Evolutionary conservation across 2,329 filamentous ascomycete species (phyloP).

Genomic region (Penicillium sp.): DNA sequence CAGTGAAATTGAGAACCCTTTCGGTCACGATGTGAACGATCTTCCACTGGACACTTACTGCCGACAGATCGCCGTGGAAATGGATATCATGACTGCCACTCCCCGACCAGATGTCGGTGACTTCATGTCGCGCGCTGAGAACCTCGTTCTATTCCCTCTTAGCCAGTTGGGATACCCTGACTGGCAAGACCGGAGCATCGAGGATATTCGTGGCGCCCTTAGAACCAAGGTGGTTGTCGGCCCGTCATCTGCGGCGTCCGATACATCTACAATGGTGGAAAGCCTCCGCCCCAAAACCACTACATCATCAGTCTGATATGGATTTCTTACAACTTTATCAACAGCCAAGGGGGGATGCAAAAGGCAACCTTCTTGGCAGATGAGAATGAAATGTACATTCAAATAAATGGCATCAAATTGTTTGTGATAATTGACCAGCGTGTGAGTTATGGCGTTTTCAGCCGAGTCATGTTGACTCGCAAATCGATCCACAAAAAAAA

Average conservation of each 20-base stretch:
- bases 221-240: constrained; percentile 34
- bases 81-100: constrained; percentile 67
- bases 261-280: constrained; percentile 24
- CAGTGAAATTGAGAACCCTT: constrained; percentile 80
- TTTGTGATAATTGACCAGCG: constrained; percentile 18
- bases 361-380: constrained; percentile 21
- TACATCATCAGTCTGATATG: constrained; percentile 1
- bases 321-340: neutral
- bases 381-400: constrained; percentile 4
- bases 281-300: constrained; percentile 12
- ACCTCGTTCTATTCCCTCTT: constrained; percentile 38
- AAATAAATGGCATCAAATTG: constrained; percentile 14
- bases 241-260: constrained; percentile 15
- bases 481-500: constrained; percentile 5
- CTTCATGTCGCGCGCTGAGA: constrained; percentile 44
- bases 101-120: constrained; percentile 52
- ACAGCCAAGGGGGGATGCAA: neutral
- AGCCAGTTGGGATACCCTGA: constrained; percentile 47
- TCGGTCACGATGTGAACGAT: constrained; percentile 80
- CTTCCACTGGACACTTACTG: constrained; percentile 74
- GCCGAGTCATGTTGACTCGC: constrained; percentile 10
- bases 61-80: constrained; percentile 67
- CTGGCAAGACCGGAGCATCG: constrained; percentile 50
- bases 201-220: constrained; percentile 46
- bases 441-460: constrained; percentile 30